Evolutionary conservation across 352 stramenopile genomes (phyloP).

Genomic region (Aphanomyces euteiches): DNA sequence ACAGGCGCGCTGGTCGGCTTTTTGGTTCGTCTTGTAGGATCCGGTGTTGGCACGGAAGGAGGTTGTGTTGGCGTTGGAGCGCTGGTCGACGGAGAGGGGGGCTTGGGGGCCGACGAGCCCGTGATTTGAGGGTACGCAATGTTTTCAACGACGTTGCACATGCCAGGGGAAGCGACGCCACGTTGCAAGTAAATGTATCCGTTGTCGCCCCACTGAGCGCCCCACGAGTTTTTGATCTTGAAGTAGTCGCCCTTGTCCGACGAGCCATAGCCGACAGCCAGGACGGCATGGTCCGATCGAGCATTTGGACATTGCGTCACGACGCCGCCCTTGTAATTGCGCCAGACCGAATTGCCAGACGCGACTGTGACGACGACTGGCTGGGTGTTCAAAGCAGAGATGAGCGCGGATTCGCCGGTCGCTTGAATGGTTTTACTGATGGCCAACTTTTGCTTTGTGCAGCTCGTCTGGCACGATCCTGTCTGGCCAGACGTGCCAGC

Average conservation of each 20-base stretch:
- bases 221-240: slow-evolving; percentile 75
- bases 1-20: too few relatives aligned
- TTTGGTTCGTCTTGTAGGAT: not conserved
- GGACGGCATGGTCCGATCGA: slow-evolving; percentile 46
- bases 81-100: not conserved
- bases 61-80: too few relatives aligned
- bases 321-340: slow-evolving; percentile 62
- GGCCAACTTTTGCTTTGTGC: not conserved
- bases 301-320: slow-evolving; percentile 40
- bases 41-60: not conserved
- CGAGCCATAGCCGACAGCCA: slow-evolving; percentile 50
- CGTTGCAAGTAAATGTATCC: slow-evolving; percentile 39
- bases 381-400: slow-evolving; percentile 46
- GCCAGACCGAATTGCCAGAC: slow-evolving; percentile 55
- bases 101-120: not conserved
- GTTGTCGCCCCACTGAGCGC: slow-evolving; percentile 56
- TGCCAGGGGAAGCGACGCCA: not conserved
- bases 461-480: slow-evolving; percentile 25
- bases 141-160: slow-evolving; percentile 13
- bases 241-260: slow-evolving; percentile 40
- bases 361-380: slow-evolving; percentile 61
- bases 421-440: slow-evolving; percentile 34
- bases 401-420: slow-evolving; percentile 39
- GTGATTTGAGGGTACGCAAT: slow-evolving; percentile 10
- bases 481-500: slow-evolving; percentile 34